Conservation (phyloP, 495 filamentous ascomycete genomes). For the Neurospora cerealis region DNA sequence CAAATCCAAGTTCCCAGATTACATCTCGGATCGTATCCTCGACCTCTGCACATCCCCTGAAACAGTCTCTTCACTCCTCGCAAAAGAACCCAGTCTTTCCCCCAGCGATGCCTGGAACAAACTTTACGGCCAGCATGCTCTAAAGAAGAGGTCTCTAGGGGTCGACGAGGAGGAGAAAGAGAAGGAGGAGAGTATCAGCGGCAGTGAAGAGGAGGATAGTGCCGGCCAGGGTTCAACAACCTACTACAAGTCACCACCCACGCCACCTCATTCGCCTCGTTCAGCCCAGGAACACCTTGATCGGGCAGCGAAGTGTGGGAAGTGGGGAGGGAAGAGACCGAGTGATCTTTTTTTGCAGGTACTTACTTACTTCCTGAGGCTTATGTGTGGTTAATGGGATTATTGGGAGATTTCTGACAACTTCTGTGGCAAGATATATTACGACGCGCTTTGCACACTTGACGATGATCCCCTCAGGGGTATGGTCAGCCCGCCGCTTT, state of each 20-base stretch:
- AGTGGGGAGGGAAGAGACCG: conserved; percentile 53
- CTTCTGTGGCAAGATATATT: conserved; percentile 44
- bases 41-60: conserved; percentile 38
- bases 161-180: not conserved
- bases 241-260: not conserved
- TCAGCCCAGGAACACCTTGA: conserved; percentile 32
- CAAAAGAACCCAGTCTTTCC: conserved; percentile 32
- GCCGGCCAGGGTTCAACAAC: not conserved
- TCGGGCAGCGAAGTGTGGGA: conserved; percentile 49
- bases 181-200: not conserved
- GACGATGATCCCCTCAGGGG: conserved; percentile 44
- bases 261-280: not conserved
- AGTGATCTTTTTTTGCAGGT: conserved; percentile 59
- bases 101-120: conserved; percentile 45
- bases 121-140: conserved; percentile 35
- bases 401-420: not conserved
- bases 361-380: conserved; percentile 4
- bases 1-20: not conserved
- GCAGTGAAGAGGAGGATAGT: not conserved
- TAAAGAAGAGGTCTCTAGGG: conserved; percentile 6
- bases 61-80: conserved; percentile 48
- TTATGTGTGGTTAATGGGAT: not conserved
- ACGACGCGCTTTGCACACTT: conserved; percentile 53
- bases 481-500: conserved; percentile 58
- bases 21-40: conserved; percentile 14